Evolutionary conservation across 495 filamentous ascomycete species (phyloP), one percentile per base, ranked within the genome.

Genomic region (Podospora pseudopauciseta): DNA sequence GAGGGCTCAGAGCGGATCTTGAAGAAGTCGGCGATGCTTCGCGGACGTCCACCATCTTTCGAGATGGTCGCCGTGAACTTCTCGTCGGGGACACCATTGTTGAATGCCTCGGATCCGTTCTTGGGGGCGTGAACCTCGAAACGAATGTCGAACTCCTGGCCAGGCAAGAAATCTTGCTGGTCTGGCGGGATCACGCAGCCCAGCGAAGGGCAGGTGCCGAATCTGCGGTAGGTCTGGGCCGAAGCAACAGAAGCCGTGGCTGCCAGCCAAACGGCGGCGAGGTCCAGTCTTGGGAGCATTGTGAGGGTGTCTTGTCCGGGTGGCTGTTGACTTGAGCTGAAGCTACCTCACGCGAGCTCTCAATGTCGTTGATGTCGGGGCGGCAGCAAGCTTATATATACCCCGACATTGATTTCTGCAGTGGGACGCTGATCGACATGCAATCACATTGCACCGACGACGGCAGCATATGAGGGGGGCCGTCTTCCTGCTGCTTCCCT

Each of bases 151-250:
- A 92, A 92, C 72, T 84, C 87, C 75, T 91, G 89, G 28, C 90
- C 90, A 2, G 90, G 83, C 0, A 92, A 82, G 81, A 92, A 92
- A 70, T 92, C 90, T 49, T 85, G 87, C 83, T 91, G 89, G 71
- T 92, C 90, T 0, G 90, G 90, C 16, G 90, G 90, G 34, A 92
- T 84, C 63, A 92, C 82, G 72, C 90, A 92, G 67, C 90, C 90
- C n/a, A 92, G 79, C 13, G 83, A 82, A 4, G 89, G 90, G 72
- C 90, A 92, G 20, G 84, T 85, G 63, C 90, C 89, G 20, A 92
- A 82, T 60, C 90, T 80, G 77, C 89, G 89, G 76, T 86, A 90
- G 19, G 89, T 90, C 78, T 92, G 90, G 39, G 84, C 88, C 26
- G 81, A 74, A 32, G 73, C 73, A 60, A 72, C 74, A 5, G 75